Conservation (phyloP, 2,329 filamentous ascomycete genomes). For the Colletotrichum destructivum region DNA sequence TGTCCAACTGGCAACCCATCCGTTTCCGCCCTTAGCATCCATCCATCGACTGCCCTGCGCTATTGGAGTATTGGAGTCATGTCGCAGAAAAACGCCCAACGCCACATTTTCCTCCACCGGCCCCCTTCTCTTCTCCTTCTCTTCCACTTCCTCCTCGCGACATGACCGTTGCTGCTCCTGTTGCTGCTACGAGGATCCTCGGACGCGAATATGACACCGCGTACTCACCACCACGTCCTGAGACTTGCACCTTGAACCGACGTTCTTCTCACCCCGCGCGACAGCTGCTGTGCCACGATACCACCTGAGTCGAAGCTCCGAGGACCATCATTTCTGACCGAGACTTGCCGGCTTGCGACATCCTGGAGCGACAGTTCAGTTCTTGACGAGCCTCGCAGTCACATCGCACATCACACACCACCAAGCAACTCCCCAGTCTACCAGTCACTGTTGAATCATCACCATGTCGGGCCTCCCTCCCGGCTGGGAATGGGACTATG, state of each 20-base stretch:
- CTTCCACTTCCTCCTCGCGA: constrained; percentile 10
- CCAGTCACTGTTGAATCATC: neutral
- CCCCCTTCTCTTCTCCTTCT: constrained; percentile 24
- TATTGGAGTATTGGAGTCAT: constrained; percentile 22
- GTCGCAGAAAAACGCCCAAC: constrained; percentile 36
- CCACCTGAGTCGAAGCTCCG: neutral
- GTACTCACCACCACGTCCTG: neutral
- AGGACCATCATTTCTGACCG: neutral
- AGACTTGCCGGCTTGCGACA: neutral
- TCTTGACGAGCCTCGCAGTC: neutral
- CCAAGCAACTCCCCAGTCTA: neutral
- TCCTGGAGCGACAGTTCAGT: neutral
- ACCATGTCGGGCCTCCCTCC: constrained; percentile 63
- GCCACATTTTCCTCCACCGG: constrained; percentile 30
- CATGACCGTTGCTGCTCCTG: neutral
- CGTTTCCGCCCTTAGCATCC: constrained; percentile 19
- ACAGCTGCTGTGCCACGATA: neutral
- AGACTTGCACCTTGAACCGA: constrained; percentile 9
- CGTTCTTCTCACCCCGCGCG: neutral
- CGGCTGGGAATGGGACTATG: constrained; percentile 72
- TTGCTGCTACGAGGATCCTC: neutral
- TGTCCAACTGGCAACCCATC: neutral
- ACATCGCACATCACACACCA: neutral
- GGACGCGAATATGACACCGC: constrained; percentile 14
- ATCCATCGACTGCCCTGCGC: constrained; percentile 10